Evolutionary conservation across 192 early-diverging fungal species (phyloP).

Genomic region (Dissophora ornata): DNA sequence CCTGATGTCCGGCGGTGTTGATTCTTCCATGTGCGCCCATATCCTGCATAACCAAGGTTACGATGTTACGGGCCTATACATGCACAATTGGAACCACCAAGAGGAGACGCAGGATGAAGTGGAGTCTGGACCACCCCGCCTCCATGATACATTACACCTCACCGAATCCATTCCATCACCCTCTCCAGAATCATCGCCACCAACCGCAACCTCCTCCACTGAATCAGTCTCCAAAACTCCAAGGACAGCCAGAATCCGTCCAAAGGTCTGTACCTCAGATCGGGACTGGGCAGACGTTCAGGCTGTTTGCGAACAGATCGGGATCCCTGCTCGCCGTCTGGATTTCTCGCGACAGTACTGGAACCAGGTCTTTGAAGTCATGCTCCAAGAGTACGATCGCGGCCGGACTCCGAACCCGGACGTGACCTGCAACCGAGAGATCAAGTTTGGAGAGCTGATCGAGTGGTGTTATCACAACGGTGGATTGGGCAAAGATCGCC

Average conservation of each 20-base stretch:
- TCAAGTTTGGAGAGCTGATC: slow-evolving; percentile 95
- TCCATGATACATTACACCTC: slow-evolving; percentile 10
- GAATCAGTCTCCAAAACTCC: neutral
- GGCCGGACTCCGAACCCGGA: slow-evolving; percentile 95
- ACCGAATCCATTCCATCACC: slow-evolving; percentile 10
- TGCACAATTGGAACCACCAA: slow-evolving; percentile 88
- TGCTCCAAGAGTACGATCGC: slow-evolving; percentile 74
- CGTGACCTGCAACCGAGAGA: slow-evolving; percentile 86
- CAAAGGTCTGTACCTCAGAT: slow-evolving; percentile 75
- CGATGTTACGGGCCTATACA: slow-evolving; percentile 83
- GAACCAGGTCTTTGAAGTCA: slow-evolving; percentile 85
- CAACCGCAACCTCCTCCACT: neutral
- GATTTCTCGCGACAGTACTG: slow-evolving; percentile 93
- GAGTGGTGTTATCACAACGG: slow-evolving; percentile 57
- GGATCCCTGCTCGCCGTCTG: slow-evolving; percentile 71
- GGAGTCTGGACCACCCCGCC: slow-evolving; percentile 53
- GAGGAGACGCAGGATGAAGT: slow-evolving; percentile 80
- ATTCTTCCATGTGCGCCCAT: slow-evolving; percentile 87
- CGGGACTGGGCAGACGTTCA: slow-evolving; percentile 85
- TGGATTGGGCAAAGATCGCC: slow-evolving; percentile 38
- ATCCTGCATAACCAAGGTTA: slow-evolving; percentile 75
- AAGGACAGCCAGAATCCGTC: slow-evolving; percentile 29
- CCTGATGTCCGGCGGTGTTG: slow-evolving; percentile 95
- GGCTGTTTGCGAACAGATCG: slow-evolving; percentile 71
- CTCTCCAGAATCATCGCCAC: neutral